Percentiles rank a stretch among this genome's conserved stretches.
phyloP scores from a whole-genome alignment of 2,329 filamentous ascomycete species.

The Talaromyces pinophilus region DNA sequence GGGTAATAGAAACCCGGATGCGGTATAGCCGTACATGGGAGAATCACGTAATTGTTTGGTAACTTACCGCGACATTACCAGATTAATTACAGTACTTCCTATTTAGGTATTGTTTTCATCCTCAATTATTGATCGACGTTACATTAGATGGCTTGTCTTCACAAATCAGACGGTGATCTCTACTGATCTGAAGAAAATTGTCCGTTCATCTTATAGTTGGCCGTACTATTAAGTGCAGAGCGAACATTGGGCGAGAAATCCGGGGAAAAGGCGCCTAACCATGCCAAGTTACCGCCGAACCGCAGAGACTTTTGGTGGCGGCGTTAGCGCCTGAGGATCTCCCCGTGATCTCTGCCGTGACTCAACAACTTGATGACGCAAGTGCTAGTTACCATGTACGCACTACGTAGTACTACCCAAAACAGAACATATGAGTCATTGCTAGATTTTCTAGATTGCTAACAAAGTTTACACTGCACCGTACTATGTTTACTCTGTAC shows the following conservation, averaged over 20 bases:
- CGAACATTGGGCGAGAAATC: slow-evolving; percentile 7
- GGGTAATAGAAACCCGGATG: slow-evolving; percentile 38
- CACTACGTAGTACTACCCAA: not conserved
- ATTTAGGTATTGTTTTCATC: not conserved
- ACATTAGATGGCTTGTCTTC: not conserved
- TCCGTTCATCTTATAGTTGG: not conserved
- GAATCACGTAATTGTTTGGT: not conserved
- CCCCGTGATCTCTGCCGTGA: not conserved
- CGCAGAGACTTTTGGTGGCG: slow-evolving; percentile 2
- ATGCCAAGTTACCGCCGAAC: not conserved
- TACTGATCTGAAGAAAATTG: not conserved
- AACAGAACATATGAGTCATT: not conserved
- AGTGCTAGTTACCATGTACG: not conserved
- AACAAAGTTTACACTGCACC: not conserved
- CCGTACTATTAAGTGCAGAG: not conserved
- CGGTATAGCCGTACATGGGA: slow-evolving; percentile 30
- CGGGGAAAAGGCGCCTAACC: slow-evolving; percentile 9
- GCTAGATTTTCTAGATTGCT: not conserved
- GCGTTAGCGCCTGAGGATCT: slow-evolving; percentile 17
- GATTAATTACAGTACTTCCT: not conserved
- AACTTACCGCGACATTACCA: not conserved
- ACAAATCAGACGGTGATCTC: not conserved
- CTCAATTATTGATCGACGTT: not conserved
- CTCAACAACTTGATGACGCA: slow-evolving; percentile 1
- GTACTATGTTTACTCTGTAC: too few relatives aligned